Base-by-base conservation (phyloP, 345 rosid species). In the Citrus medica region DNA sequence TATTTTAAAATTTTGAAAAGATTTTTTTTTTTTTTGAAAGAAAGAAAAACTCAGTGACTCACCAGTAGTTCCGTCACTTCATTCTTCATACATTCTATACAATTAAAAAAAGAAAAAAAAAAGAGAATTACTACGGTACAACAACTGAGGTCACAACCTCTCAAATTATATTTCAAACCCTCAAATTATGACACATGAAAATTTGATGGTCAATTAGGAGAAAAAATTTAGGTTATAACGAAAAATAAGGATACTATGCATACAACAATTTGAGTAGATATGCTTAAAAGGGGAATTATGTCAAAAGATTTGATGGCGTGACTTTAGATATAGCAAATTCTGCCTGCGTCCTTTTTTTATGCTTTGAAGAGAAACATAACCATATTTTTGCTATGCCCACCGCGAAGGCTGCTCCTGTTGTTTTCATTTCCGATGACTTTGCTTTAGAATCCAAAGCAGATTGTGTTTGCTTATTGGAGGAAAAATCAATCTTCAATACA, bases 401-500 rank as follows among this genome's bases (percentile, higher is more conserved):
- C 62, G 4, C 42, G 5, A 58, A 8, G 21, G 32, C 27, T 25
- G 27, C 1, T 30, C 7, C 69, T 66, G 46, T 33, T 66, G 69
- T 66, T 66, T 33, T 53, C 58, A 53, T 53, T 53, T 66, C 46
- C 69, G 27, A 33, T 66, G 38, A 19, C 17, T 46, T 46, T 53
- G 22, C 69, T 9, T 38, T 27, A 3, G 40, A 16, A 24, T 12
- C 55, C 58, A 40, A 8, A 19, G 7, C 38, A 38, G 59, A 61
- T 38, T 25, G 59, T 28, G n/a, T 28, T 59, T 79, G 61, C 69
- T n/a, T 63, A 24, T 71, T 48, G 24, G 63, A n/a, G 80, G 80
- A 67, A 67, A 67, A 76, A 56, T 35, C 72, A 10, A n/a, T 13
- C 14, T 35, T 10, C 1, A 16, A 13, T 22, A 64, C 30, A 62